These are phyloP conservation scores for Rhodomyrtus psidioides DNA, from an alignment of 441 rosid genomes.

Conservation along the genomic window DNA sequence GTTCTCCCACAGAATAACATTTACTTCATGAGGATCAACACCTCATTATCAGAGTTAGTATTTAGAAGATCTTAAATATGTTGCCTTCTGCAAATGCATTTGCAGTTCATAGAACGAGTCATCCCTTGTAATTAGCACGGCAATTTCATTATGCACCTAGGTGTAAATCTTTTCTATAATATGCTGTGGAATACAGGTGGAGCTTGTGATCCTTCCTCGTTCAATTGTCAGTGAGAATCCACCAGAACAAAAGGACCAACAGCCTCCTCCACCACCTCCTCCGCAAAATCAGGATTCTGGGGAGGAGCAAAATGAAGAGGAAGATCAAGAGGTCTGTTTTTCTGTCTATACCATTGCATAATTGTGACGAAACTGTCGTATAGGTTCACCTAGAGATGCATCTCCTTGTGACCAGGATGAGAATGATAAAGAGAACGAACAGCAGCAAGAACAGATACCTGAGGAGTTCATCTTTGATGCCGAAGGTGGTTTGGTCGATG, in stretches of 20 bases:
- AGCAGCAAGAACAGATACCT: constrained; percentile 92
- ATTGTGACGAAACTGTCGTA: neutral
- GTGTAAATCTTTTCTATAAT: constrained; percentile 9
- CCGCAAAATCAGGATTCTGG: constrained; percentile 78
- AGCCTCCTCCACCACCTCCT: constrained; percentile 94
- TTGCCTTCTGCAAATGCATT: neutral
- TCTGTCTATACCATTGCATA: neutral
- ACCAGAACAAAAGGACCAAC: constrained; percentile 92
- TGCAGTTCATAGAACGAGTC: neutral
- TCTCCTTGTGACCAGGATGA: constrained; percentile 37
- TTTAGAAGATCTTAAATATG: neutral
- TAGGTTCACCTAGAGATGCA: neutral
- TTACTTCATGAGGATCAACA: neutral
- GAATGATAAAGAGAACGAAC: constrained; percentile 63
- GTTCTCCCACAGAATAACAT: neutral
- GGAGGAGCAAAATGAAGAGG: constrained; percentile 69
- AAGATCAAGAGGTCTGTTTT: constrained; percentile 66
- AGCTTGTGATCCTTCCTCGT: constrained; percentile 96
- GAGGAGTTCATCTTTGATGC: constrained; percentile 98
- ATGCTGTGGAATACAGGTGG: constrained; percentile 53
- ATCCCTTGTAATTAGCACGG: neutral
- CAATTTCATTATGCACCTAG: neutral
- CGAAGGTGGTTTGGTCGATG: constrained; percentile 98
- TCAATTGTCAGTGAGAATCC: constrained; percentile 69
- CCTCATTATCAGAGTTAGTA: neutral